Evolutionary conservation across 192 early-diverging fungal genomes (phyloP).

Genomic region (Backusella liffmaniae): DNA sequence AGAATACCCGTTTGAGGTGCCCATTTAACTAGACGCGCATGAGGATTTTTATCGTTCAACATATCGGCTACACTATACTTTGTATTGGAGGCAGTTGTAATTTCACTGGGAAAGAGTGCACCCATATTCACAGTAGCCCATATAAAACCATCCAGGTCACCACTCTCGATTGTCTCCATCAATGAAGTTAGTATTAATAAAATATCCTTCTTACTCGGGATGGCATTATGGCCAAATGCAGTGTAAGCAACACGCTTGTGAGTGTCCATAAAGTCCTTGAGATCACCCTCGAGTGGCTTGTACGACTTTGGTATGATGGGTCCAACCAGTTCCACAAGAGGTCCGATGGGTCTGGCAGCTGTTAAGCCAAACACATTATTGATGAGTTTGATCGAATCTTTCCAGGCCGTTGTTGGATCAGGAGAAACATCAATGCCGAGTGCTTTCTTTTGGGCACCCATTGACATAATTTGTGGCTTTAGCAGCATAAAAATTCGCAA

Average conservation of each 20-base stretch:
- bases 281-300: not conserved
- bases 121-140: conserved; percentile 20
- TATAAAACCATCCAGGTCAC: conserved; percentile 34
- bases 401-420: not conserved
- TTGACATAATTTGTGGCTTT: not conserved
- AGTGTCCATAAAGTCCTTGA: conserved; percentile 13
- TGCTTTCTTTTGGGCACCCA: not conserved
- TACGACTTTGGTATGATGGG: conserved; percentile 34
- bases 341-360: conserved; percentile 14
- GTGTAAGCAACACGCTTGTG: conserved; percentile 30
- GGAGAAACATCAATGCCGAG: not conserved
- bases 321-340: conserved; percentile 30
- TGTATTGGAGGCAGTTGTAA: not conserved
- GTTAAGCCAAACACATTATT: conserved; percentile 26
- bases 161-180: conserved; percentile 14
- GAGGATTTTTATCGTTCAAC: not conserved
- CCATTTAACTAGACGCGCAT: conserved; percentile 12
- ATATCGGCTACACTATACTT: not conserved
- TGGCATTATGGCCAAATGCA: conserved; percentile 31
- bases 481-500: not conserved
- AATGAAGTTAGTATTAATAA: conserved; percentile 20
- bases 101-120: not conserved
- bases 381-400: conserved; percentile 17
- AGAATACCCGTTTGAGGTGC: conserved; percentile 33
- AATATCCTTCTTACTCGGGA: not conserved